Evolutionary conservation across 176 grass and related monocot species (phyloP).

Genomic region (Phoenix dactylifera): DNA sequence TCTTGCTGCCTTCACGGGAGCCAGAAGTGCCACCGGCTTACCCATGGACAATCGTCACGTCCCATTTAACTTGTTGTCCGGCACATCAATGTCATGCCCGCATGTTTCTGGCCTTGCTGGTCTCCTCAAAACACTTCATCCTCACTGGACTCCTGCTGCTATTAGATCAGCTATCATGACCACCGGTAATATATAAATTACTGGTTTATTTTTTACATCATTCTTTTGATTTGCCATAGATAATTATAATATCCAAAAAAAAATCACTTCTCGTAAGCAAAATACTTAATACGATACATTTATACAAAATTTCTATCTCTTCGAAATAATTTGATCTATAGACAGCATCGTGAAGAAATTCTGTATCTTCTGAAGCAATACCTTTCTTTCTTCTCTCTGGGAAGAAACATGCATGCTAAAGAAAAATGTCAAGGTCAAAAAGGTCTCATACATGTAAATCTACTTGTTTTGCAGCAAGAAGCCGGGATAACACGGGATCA

Average conservation of each 20-base stretch:
- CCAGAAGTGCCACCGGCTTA: neutral
- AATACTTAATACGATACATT: no score
- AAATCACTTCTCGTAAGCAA: no score
- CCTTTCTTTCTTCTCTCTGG: no score
- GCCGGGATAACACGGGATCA: constrained; percentile 42
- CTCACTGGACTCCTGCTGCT: constrained; percentile 29
- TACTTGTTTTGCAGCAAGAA: constrained; percentile 24
- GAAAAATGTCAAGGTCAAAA: no score
- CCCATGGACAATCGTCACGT: neutral
- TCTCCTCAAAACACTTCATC: constrained; percentile 22
- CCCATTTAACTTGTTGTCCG: constrained; percentile 17
- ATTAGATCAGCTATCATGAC: constrained; percentile 38
- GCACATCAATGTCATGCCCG: constrained; percentile 38
- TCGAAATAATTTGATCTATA: no score
- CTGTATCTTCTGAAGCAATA: no score
- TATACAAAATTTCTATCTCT: no score
- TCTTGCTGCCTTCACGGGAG: constrained; percentile 23
- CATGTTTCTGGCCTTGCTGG: constrained; percentile 26
- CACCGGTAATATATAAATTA: constrained; percentile 17
- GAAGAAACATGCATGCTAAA: no score
- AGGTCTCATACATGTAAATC: no score
- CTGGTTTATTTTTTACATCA: neutral
- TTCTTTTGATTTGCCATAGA: no score
- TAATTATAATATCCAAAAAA: no score
- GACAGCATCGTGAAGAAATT: no score